Base-by-base conservation (phyloP, 805 yeast species). In the Yamadazyma laniorum region DNA sequence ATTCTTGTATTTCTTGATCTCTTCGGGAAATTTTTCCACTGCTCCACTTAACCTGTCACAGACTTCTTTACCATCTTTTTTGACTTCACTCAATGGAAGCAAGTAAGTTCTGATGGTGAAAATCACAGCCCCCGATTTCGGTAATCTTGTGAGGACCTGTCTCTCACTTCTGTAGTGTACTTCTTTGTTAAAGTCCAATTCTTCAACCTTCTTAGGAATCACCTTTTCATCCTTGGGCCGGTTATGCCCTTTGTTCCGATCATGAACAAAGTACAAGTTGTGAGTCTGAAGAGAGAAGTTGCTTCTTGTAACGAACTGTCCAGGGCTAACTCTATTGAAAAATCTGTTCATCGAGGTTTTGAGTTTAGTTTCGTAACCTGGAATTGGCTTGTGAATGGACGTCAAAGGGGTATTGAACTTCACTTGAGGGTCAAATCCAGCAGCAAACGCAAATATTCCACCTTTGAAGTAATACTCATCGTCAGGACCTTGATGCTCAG, bases 1-100 rank as follows among this genome's bases (percentile, higher is more conserved):
- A 41, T 77, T 69, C 56, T 85, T 85, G 62, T 85, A 85, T 18
- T 63, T 61, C 1, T 79, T 78, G 40, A 84, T 56, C 18, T 66
- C 75, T 3, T 66, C 77, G 6, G 83, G 82, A 53, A 85, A 69
- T 0, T 80, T 82, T 16, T 74, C 73, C 25, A 86, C 75, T 1
- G 89, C 87, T 6, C 77, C 81, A 32, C 70, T 63, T 15, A 85
- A 59, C 14, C 79, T 72, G n/a, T 70, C 74, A 5, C 70, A 64
- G 1, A 67, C 62, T 34, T 67, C 72, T 18, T 36, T 40, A 1
- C 61, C 61, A 29, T 67, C 64, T 2, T 45, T 44, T 34, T 58
- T 60, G 23, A 68, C 42, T 15, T 61, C 47, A 25, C 56, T 44
- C 48, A 68, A 46, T 6, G 73, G 74, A 18, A 55, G 50, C 35